phyloP scores from a whole-genome alignment of 257 asterid species.

The Solanum habrochaites region DNA sequence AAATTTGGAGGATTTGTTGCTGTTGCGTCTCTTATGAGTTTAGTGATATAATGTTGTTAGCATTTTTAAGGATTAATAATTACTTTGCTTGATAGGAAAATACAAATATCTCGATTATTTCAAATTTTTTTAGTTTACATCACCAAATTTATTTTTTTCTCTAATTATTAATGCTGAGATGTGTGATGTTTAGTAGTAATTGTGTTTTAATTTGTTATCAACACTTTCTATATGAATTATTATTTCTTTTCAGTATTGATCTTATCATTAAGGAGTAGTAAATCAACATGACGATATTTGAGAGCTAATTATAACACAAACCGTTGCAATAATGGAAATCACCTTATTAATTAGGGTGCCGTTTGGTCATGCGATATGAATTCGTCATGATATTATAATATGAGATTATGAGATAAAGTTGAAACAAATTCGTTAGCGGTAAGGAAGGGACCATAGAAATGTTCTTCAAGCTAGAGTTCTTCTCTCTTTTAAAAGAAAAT shows the following conservation, averaged over 20 bases:
- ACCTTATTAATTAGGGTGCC: too few relatives aligned
- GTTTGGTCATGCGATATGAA: too few relatives aligned
- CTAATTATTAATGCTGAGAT: neutral
- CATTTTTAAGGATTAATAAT: neutral
- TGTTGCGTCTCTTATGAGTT: neutral
- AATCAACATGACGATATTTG: too few relatives aligned
- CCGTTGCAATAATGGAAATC: too few relatives aligned
- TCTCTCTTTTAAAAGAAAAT: too few relatives aligned
- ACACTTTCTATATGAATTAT: neutral
- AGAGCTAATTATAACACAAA: too few relatives aligned
- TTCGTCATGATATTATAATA: too few relatives aligned
- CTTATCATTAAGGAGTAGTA: neutral
- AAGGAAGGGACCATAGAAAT: too few relatives aligned
- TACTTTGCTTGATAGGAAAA: neutral
- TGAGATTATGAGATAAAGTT: too few relatives aligned
- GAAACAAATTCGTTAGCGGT: too few relatives aligned
- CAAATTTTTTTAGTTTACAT: neutral
- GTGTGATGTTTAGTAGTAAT: neutral
- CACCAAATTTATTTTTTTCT: neutral
- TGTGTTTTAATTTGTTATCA: neutral
- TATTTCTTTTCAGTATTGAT: neutral
- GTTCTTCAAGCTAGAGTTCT: too few relatives aligned
- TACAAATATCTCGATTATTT: neutral
- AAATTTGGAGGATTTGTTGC: neutral
- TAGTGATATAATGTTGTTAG: neutral